Base-by-base conservation (phyloP, 148 eudicot genomes). In the Arbutus unedo region DNA sequence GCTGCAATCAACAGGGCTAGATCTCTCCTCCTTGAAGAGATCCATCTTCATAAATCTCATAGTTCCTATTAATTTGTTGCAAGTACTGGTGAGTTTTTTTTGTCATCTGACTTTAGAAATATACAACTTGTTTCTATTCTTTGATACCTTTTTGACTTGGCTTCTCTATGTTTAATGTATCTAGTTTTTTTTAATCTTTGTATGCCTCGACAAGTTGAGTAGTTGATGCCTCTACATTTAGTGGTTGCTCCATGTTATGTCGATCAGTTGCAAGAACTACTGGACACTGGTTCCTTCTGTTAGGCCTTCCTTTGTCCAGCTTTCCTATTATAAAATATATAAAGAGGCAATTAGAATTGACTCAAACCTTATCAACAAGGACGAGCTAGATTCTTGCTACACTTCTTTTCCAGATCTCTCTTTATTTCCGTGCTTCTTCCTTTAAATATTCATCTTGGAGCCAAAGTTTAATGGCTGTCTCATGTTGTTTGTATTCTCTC, bases 1-100 rank as follows among this genome's bases (percentile, higher is more conserved):
- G 83, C 89, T 74, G 93, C 93, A 74, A 91, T 94, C n/a, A 96
- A 96, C 84, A 87, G 90, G 82, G 91, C 95, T 23, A 91, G 98
- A 83, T 55, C 85, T 16, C 86, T 83, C 13, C 95, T 96, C 49
- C 89, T 96, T 9, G 77, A 89, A 60, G 92, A 91, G 86, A 89
- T 95, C 56, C 78, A 68, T 83, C 83, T 80, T 84, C 87, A 90
- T 78, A 84, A 86, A 82, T 67, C 73, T 66, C 81, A 45, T 21
- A 74, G 9, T 50, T 8, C 9, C 75, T 51, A 45, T 51, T 38
- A 68, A 60, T 79, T 59, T 74, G 73, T 66, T 54, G 55, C 68
- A 51, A 62, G 10, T 25, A 10, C 50, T 51, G 76, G 83, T 82
- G 71, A 74, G 85, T 82, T 55, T 15, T 25, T 4, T 64, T 23